Conservation (phyloP, 208 protist species). For the Crithidia acanthocephali region DNA sequence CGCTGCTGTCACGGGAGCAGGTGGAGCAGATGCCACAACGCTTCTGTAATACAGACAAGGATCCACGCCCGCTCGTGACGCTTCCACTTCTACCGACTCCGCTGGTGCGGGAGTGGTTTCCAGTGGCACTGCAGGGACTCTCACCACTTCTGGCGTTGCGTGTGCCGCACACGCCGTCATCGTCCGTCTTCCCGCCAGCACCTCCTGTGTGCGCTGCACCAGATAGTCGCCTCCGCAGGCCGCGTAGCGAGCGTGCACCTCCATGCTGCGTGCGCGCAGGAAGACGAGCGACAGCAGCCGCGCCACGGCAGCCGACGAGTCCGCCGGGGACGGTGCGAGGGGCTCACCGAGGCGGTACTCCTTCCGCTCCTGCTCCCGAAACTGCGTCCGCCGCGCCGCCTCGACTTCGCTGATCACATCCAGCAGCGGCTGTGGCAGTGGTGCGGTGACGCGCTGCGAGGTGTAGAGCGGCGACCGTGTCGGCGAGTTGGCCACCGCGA, state of each 20-base stretch:
- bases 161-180: neutral
- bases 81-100: neutral
- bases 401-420: conserved; percentile 5
- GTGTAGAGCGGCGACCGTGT: neutral
- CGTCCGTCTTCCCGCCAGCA: neutral
- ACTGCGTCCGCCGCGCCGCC: neutral
- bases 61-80: neutral
- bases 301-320: conserved; percentile 10
- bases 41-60: neutral
- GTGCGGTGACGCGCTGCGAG: neutral
- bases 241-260: conserved; percentile 14
- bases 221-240: neutral
- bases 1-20: neutral
- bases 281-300: conserved; percentile 16
- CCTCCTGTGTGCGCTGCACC: neutral
- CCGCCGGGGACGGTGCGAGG: conserved; percentile 12
- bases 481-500: neutral
- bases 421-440: neutral
- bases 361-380: conserved; percentile 7
- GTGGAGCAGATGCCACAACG: neutral
- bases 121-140: neutral
- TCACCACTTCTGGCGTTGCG: neutral
- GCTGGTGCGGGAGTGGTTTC: neutral
- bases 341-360: conserved; percentile 8
- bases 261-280: conserved; percentile 8